A percentile compares a stretch with the other conserved stretches of the same genome.
Evolutionary conservation across 2,329 filamentous ascomycete species (phyloP).

Genomic region (Alternaria ventricosa): DNA sequence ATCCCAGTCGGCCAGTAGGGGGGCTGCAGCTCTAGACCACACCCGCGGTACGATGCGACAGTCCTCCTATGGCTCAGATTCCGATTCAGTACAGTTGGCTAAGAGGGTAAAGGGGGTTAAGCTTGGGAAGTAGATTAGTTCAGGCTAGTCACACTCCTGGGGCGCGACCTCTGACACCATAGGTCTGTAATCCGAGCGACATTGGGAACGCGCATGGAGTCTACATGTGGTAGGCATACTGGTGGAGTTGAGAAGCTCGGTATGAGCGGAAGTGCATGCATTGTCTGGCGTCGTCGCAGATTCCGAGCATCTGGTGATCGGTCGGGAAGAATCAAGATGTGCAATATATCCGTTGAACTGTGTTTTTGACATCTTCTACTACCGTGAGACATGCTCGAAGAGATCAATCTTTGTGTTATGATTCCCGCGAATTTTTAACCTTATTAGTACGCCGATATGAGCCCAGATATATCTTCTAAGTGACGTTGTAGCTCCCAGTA

Average conservation of each 20-base stretch:
- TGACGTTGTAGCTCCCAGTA: no score
- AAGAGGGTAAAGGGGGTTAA: constrained; percentile 70
- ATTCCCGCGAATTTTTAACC: no score
- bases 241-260: constrained; percentile 1
- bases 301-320: not conserved
- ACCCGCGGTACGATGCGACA: constrained; percentile 28
- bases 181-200: constrained; percentile 27
- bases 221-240: not conserved
- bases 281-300: constrained; percentile 1
- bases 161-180: constrained; percentile 23
- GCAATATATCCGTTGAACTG: constrained; percentile 7
- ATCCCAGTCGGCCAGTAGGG: constrained; percentile 43
- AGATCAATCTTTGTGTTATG: no score
- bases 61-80: constrained; percentile 51
- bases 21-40: constrained; percentile 46
- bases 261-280: constrained; percentile 11
- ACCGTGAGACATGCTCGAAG: not conserved
- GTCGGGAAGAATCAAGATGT: constrained; percentile 1
- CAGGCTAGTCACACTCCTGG: constrained; percentile 18
- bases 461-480: no score
- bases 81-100: constrained; percentile 66
- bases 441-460: no score
- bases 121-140: constrained; percentile 46
- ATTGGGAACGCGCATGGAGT: not conserved
- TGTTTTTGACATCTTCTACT: not conserved